Percentiles rank a stretch among this genome's conserved stretches.
Evolutionary conservation across 2,329 filamentous ascomycete genomes (phyloP).

Genomic region (Diaporthe sp.): DNA sequence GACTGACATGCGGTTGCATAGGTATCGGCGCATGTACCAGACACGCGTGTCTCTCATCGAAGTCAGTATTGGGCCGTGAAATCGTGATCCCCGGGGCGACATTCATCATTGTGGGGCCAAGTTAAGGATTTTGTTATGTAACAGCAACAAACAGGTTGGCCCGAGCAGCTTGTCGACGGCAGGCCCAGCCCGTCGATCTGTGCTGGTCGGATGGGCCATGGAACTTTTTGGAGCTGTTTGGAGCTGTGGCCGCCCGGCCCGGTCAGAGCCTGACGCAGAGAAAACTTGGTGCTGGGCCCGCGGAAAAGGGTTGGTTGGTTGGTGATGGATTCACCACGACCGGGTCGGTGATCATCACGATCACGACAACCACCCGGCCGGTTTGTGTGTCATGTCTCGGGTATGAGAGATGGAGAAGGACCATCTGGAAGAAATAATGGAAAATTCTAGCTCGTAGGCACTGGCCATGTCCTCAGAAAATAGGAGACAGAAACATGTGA

Average conservation of each 20-base stretch:
- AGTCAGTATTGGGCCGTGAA: slow-evolving; percentile 21
- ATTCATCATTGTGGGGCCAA: slow-evolving; percentile 19
- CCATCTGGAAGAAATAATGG: neutral
- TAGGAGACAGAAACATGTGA: slow-evolving; percentile 5
- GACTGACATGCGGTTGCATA: slow-evolving; percentile 22
- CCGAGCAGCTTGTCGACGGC: slow-evolving; percentile 30
- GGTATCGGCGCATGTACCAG: slow-evolving; percentile 15
- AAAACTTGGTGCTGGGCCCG: neutral
- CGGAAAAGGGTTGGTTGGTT: neutral
- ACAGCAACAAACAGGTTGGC: slow-evolving; percentile 10
- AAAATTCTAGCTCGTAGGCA: neutral
- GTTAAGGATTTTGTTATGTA: slow-evolving; percentile 21
- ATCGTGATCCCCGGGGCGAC: slow-evolving; percentile 27
- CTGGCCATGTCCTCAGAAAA: neutral
- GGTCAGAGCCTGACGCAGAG: slow-evolving; percentile 29
- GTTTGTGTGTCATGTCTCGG: neutral
- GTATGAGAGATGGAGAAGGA: neutral
- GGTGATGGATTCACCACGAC: slow-evolving; percentile 22
- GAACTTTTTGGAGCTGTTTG: slow-evolving; percentile 10
- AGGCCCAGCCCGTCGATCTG: slow-evolving; percentile 30
- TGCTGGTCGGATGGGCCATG: slow-evolving; percentile 14
- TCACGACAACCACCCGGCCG: neutral
- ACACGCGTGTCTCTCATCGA: slow-evolving; percentile 8
- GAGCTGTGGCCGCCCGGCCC: slow-evolving; percentile 16
- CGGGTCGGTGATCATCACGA: slow-evolving; percentile 24